phyloP scores from a whole-genome alignment of 495 filamentous ascomycete genomes.

The Annulohypoxylon nitens region DNA sequence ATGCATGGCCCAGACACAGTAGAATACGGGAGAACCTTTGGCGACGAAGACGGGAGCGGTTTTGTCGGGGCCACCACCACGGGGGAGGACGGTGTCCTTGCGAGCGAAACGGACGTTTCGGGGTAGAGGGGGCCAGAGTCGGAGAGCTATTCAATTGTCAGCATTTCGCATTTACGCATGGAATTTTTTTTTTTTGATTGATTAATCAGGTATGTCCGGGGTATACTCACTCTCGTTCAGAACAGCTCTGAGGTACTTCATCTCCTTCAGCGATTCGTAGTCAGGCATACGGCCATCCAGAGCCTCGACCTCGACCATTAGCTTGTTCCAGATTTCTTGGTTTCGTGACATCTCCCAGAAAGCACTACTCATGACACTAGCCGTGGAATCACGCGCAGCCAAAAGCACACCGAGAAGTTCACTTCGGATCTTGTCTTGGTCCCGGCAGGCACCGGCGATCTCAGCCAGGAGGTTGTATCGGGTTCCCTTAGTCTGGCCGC shows the following conservation, averaged over 20 bases:
- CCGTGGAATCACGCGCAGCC: slow-evolving; percentile 9
- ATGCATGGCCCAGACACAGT: slow-evolving; percentile 10
- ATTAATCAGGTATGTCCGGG: neutral
- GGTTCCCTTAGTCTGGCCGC: neutral
- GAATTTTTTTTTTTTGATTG: neutral
- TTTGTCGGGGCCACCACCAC: slow-evolving; percentile 13
- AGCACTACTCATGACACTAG: neutral
- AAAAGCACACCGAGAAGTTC: slow-evolving; percentile 5
- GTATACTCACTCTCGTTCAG: slow-evolving; percentile 9
- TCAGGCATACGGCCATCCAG: neutral
- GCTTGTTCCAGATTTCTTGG: slow-evolving; percentile 3
- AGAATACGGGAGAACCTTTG: slow-evolving; percentile 1
- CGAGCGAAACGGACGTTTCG: neutral
- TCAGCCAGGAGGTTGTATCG: slow-evolving; percentile 7
- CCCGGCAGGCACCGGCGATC: neutral
- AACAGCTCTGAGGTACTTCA: slow-evolving; percentile 9
- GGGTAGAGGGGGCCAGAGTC: slow-evolving; percentile 5
- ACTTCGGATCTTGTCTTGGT: neutral
- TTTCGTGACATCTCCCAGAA: slow-evolving; percentile 9
- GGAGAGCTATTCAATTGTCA: neutral
- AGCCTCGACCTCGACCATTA: slow-evolving; percentile 2
- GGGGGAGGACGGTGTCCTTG: slow-evolving; percentile 14
- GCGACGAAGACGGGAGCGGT: slow-evolving; percentile 3
- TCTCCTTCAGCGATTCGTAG: slow-evolving; percentile 13
- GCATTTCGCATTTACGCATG: neutral